phyloP scores from a whole-genome alignment of 1,139 yeast species.

The Hansenula lynferdii region DNA sequence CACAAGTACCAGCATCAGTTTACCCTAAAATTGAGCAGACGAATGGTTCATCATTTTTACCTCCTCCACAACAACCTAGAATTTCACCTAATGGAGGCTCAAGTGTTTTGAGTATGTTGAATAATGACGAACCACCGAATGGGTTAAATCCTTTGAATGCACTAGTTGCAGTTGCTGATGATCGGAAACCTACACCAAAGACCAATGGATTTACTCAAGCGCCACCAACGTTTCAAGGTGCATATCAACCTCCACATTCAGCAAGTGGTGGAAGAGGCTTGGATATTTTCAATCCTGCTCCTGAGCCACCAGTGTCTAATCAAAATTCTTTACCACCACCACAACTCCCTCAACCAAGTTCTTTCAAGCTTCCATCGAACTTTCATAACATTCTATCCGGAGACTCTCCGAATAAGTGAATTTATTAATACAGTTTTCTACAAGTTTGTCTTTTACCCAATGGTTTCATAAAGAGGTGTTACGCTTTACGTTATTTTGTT shows the following conservation, averaged over 20 bases:
- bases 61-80: background rate
- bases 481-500: no score
- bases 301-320: background rate
- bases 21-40: background rate
- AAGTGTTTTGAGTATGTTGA: conserved; percentile 1
- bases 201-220: background rate
- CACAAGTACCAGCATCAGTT: background rate
- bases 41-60: background rate
- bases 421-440: no score
- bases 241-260: background rate
- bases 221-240: background rate
- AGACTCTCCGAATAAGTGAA: background rate
- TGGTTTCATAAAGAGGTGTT: background rate
- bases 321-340: background rate
- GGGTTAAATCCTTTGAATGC: conserved; percentile 1
- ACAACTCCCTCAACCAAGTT: background rate
- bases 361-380: background rate
- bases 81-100: background rate
- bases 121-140: background rate
- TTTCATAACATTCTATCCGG: background rate
- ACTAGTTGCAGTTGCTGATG: background rate
- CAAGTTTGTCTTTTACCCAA: no score
- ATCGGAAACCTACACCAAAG: background rate
- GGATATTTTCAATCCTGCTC: conserved; percentile 1
- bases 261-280: background rate